A percentile compares a stretch with the other conserved stretches of the same genome.
These are phyloP conservation scores for Pestalotiopsis sp. DNA, from an alignment of 2,329 filamentous ascomycete species.

Conservation along the genomic window DNA sequence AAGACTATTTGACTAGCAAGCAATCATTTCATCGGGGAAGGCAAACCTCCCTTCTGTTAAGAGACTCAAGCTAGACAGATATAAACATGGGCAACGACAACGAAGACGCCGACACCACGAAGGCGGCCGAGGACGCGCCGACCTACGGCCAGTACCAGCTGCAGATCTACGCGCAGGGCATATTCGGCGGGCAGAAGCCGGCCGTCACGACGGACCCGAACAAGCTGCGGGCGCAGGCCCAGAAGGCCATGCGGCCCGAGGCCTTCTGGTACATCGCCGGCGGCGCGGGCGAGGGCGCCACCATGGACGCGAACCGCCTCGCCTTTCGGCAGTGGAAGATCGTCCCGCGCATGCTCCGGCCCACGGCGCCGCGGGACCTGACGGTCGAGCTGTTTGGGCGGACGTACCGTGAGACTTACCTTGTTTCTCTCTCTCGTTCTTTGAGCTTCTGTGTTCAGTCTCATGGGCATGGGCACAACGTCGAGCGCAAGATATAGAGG, in stretches of 20 bases:
- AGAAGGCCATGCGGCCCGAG: conserved; percentile 45
- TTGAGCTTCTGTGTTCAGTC: neutral
- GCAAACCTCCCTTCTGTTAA: neutral
- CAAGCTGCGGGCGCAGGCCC: conserved; percentile 57
- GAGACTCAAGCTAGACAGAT: neutral
- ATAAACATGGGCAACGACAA: neutral
- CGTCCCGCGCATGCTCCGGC: conserved; percentile 53
- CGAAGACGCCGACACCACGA: too few species aligned
- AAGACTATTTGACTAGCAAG: too few species aligned
- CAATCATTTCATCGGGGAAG: neutral
- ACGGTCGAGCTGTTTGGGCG: conserved; percentile 54
- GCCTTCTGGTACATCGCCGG: conserved; percentile 64
- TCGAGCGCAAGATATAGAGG: too few species aligned
- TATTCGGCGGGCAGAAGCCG: conserved; percentile 49
- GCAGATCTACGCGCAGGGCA: conserved; percentile 54
- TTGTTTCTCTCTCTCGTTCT: too few species aligned
- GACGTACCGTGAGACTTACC: conserved; percentile 37
- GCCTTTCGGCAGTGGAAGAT: conserved; percentile 58
- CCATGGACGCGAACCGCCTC: conserved; percentile 60
- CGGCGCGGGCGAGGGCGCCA: conserved; percentile 64
- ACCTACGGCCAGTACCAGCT: conserved; percentile 46
- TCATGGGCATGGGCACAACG: too few species aligned
- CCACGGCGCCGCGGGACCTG: conserved; percentile 43
- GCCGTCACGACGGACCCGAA: conserved; percentile 62
- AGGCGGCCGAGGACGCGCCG: conserved; percentile 15